Evolutionary conservation across 192 early-diverging fungal species (phyloP), one percentile per base, ranked within the genome.

Genomic region (Kickxella alabastrina): DNA sequence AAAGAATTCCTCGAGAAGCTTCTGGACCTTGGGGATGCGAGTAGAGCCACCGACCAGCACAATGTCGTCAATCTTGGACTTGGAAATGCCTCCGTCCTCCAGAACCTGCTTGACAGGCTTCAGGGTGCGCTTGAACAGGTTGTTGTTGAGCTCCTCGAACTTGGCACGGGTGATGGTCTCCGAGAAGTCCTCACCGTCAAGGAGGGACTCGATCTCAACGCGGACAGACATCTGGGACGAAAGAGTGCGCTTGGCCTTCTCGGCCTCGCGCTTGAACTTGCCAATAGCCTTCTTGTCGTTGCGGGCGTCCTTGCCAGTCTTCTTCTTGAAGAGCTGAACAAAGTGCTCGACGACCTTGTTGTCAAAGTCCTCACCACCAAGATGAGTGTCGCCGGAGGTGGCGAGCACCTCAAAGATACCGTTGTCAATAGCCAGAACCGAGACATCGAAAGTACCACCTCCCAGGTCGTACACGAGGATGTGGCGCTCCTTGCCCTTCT

Each of bases 301-400:
- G 63, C 82, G 77, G 54, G 82, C 79, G 60, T 94, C 87, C 72
- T 91, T 87, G 62, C 80, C 81, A 53, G 80, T 77, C 79, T 92
- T 91, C 86, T 92, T 89, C 81, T 96, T 92, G 86, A 83, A 95
- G 17, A 83, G 72, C 83, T 91, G 85, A 66, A 85, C 85, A 79
- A 97, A 92, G 85, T 97, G 87, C 24, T 91, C 86, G 54, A 97
- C 88, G 52, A 97, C 67, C 42, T 91, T 85, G n/a, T n/a, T n/a
- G n/a, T n/a, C n/a, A n/a, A n/a, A n/a, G n/a, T n/a, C n/a, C 78
- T 98, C 95, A 74, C 95, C 95, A 68, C 95, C 95, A 72, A 95
- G 80, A 57, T 94, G 92, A 42, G 95, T 95, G 83, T 98, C 92
- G 79, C 95, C 95, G 61, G 88, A 87, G 60, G 93, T 96, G 37